Evolutionary conservation across 352 stramenopile genomes (phyloP).

Genomic region (Phytophthora hybrid): DNA sequence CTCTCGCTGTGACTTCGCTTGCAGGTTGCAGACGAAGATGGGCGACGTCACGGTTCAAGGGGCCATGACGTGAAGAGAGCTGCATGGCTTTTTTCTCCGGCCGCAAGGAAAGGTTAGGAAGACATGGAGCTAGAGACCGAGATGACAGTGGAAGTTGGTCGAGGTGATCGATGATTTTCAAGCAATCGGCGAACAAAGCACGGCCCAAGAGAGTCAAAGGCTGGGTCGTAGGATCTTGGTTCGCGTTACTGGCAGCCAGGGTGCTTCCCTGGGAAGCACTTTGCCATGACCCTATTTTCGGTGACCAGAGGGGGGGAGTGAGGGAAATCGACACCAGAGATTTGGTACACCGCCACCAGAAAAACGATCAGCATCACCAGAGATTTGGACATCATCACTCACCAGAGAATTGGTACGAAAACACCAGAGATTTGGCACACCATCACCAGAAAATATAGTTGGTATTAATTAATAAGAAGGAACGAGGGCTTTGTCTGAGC

Average conservation of each 20-base stretch:
- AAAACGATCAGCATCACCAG: too few relatives aligned
- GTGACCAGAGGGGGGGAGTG: too few relatives aligned
- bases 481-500: too few relatives aligned
- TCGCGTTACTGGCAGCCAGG: not conserved
- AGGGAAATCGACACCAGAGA: too few relatives aligned
- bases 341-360: too few relatives aligned
- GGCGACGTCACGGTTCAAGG: constrained; percentile 17
- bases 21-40: constrained; percentile 10
- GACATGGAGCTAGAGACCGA: constrained; percentile 5
- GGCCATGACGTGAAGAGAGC: constrained; percentile 21
- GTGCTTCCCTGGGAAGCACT: too few relatives aligned
- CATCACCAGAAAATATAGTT: too few relatives aligned
- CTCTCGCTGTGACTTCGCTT: constrained; percentile 3
- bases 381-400: too few relatives aligned
- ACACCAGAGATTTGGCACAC: too few relatives aligned
- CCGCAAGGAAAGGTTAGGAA: constrained; percentile 30
- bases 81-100: constrained; percentile 25
- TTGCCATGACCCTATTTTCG: not conserved
- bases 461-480: too few relatives aligned
- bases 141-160: constrained; percentile 3
- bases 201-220: not conserved
- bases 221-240: not conserved
- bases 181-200: constrained; percentile 17
- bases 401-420: too few relatives aligned
- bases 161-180: constrained; percentile 12